Evolutionary conservation across 345 rosid species (phyloP), one percentile per base, ranked within the genome.

Genomic region (Atalantia buxifolia): DNA sequence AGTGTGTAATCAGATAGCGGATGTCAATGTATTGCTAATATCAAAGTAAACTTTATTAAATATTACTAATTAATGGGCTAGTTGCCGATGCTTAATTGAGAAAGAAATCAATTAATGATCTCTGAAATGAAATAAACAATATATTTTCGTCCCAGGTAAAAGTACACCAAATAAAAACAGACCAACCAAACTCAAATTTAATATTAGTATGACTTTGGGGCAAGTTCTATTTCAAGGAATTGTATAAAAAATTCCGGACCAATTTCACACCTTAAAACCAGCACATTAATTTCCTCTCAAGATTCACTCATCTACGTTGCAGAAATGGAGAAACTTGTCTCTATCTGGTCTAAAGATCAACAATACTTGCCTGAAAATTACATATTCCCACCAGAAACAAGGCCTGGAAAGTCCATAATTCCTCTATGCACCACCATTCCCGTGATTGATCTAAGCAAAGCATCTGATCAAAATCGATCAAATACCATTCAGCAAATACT

Each of bases 321-420:
- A 56, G 64, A 38, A 36, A 73, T 77, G 77, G 80, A 74, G 22
- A 74, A 78, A 56, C 81, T 80, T 6, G 83, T 77, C 71, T 80
- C 86, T 16, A 19, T 53, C 7, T 80, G 79, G 79, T 75, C 9
- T 25, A 57, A 60, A 19, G 50, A 60, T 33, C 21, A 76, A 38
- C 21, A 76, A 30, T 9, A 71, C 33, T 45, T 74, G 69, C 86
- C 83, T 13, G 75, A 83, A n/a, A 71, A 72, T 50, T 80, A 77
- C 25, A 77, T 83, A 12, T 69, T 83, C 69, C 83, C 85, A 40
- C 81, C 85, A 19, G 81, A 80, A 33, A 77, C 56, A 19, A 76
- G 83, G 14, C 85, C 81, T 1, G 85, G 85, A 27, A 66, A 40
- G 14, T 6, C 21, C 69, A 1, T 22, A 19, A 56, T 40, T 57